These are phyloP conservation scores for Cryptococcus hybrid DNA, from an alignment of 1,284 basidiomycete species.

Conservation along the genomic window DNA sequence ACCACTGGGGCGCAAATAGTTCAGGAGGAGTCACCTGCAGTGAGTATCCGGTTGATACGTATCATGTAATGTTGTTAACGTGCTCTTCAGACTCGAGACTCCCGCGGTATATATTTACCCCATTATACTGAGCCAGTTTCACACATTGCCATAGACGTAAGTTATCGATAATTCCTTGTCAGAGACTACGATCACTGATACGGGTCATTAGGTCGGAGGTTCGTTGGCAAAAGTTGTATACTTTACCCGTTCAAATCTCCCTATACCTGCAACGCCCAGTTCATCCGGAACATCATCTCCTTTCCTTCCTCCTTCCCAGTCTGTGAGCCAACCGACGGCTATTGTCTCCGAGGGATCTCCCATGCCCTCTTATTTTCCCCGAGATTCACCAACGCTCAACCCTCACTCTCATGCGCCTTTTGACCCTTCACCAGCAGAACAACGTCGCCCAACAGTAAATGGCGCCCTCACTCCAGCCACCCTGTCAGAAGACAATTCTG, in stretches of 20 bases:
- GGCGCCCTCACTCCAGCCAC: constrained; percentile 77
- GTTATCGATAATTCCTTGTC: constrained; percentile 42
- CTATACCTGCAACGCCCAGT: constrained; percentile 42
- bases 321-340: constrained; percentile 25
- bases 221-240: constrained; percentile 98
- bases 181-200: not conserved
- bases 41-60: constrained; percentile 49
- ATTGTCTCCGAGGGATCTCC: constrained; percentile 9
- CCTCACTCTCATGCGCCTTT: constrained; percentile 21
- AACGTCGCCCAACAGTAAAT: constrained; percentile 53
- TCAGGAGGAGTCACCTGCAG: constrained; percentile 88
- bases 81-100: constrained; percentile 71
- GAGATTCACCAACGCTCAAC: constrained; percentile 18
- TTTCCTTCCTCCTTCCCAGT: constrained; percentile 37
- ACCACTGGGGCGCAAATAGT: constrained; percentile 75
- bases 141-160: constrained; percentile 90
- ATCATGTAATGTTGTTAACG: not conserved
- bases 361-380: constrained; percentile 7
- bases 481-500: constrained; percentile 15
- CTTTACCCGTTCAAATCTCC: constrained; percentile 78
- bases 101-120: constrained; percentile 90
- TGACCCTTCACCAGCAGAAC: constrained; percentile 45
- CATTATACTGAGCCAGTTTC: constrained; percentile 96
- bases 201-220: constrained; percentile 73
- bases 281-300: constrained; percentile 38